These are phyloP conservation scores for Delonix regia DNA, from an alignment of 306 rosid genomes.

Conservation along the genomic window DNA sequence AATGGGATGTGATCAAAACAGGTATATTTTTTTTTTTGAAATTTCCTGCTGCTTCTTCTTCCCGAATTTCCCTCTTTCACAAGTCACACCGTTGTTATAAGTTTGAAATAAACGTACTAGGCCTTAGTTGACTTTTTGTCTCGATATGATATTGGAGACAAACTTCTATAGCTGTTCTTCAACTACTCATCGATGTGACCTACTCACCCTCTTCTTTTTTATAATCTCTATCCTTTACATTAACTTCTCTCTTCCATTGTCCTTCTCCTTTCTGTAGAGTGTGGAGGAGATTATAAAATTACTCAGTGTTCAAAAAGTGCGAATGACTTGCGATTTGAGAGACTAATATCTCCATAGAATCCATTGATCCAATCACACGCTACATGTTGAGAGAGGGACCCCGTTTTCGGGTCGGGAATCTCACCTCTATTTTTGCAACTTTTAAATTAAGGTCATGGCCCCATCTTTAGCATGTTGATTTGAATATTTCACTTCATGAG, in stretches of 20 bases:
- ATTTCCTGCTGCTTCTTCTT: conserved; percentile 26
- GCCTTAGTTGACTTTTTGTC: background rate
- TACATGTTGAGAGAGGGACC: background rate
- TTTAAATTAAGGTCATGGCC: background rate
- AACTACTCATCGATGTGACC: conserved; percentile 37
- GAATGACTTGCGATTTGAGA: too few relatives aligned
- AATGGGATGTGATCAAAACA: background rate
- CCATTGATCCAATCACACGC: background rate
- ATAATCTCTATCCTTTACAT: background rate
- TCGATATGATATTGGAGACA: background rate
- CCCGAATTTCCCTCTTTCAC: conserved; percentile 11
- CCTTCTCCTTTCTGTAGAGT: background rate
- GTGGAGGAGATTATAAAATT: background rate
- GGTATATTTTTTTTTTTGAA: conserved; percentile 24
- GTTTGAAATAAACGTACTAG: conserved; percentile 22
- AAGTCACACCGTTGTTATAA: conserved; percentile 20
- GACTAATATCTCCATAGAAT: too few relatives aligned
- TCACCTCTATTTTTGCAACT: background rate
- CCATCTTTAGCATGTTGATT: background rate
- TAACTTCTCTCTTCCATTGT: too few relatives aligned
- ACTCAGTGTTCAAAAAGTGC: background rate
- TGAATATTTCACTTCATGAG: background rate
- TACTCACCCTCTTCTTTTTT: background rate
- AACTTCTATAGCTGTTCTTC: background rate
- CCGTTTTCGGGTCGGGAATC: background rate